Evolutionary conservation across 768 basidiomycete genomes (phyloP), one percentile per base, ranked within the genome.

Genomic region (Panaeolus papilionaceus): DNA sequence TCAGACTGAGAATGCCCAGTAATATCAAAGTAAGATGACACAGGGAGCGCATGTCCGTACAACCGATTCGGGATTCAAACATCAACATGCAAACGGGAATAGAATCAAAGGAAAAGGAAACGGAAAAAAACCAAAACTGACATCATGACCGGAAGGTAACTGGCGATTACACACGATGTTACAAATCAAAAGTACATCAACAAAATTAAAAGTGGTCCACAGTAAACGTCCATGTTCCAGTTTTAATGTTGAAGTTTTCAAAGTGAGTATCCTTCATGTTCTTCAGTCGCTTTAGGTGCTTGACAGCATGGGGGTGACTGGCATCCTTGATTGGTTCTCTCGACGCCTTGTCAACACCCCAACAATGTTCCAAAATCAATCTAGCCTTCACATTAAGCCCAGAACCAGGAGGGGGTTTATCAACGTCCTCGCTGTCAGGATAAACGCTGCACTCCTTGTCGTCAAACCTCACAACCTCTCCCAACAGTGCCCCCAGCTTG

Each of bases 371-470:
- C 51, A 99, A 81, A 58, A 86, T 83, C 71, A 99, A 87, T 67
- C 83, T 84, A 23, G 96, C 94, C 38, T 86, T 89, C 26, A 96
- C 95, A 75, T 99, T 99, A 65, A 99, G 82, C 42, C 98, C 98
- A 23, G 89, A 83, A 16, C 96, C 95, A 23, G 89, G 85, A 10
- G 88, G 84, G 0, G 95, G 94, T 79, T 96, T 96, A 73, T 93
- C 90, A 58, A 85, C 87, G n/a, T 93, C 90, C 63, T 92, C 90
- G 67, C 88, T 89, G 68, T 97, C 96, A 0, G 95, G 94, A 77
- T 99, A 99, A 42, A 99, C 96, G 61, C 89, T 92, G 74, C 94
- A 93, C 76, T 96, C 95, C 83, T 93, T 93, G 76, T 95, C 91
- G 68, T 93, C 91, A 76, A 99, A 96, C 58, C 91, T 85, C 28